Conservation (phyloP, 768 basidiomycete genomes). For the Suillus alpinus region DNA sequence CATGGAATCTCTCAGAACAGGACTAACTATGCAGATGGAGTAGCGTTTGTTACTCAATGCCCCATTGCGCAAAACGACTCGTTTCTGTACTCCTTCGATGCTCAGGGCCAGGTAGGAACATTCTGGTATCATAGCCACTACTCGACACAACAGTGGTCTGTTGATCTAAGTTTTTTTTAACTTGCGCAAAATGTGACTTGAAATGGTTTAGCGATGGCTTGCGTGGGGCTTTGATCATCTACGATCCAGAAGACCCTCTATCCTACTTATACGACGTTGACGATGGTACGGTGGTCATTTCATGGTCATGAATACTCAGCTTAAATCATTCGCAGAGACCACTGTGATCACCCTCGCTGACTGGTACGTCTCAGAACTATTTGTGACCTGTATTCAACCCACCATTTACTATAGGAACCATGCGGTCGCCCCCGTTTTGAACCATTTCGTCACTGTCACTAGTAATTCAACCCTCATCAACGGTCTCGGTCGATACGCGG, state of each 20-base stretch:
- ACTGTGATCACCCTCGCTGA: conserved; percentile 45
- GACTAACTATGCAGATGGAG: conserved; percentile 46
- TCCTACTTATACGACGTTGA: conserved; percentile 39
- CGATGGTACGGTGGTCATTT: conserved; percentile 28
- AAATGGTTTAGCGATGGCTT: conserved; percentile 35
- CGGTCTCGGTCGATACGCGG: conserved; percentile 34
- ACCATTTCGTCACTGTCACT: conserved; percentile 4
- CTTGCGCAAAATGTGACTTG: background rate
- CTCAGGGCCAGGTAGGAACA: conserved; percentile 20
- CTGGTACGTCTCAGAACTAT: conserved; percentile 19
- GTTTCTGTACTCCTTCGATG: conserved; percentile 24
- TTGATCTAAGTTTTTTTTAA: background rate
- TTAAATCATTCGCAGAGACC: conserved; percentile 12
- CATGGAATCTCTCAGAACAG: conserved; percentile 37
- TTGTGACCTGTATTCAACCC: background rate
- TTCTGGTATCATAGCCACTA: conserved; percentile 36
- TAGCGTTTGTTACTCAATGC: conserved; percentile 32
- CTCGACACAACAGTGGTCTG: conserved; percentile 27
- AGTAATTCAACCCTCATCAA: conserved; percentile 37
- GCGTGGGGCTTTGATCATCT: conserved; percentile 34
- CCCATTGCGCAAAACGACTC: conserved; percentile 18
- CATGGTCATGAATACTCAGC: background rate
- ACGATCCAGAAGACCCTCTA: conserved; percentile 40
- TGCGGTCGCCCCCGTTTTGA: conserved; percentile 14
- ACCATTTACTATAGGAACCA: conserved; percentile 13